A percentile compares a stretch with the other conserved stretches of the same genome.
These are phyloP conservation scores for Pterulicium gracile DNA, from an alignment of 1,284 basidiomycete species.

Conservation along the genomic window DNA sequence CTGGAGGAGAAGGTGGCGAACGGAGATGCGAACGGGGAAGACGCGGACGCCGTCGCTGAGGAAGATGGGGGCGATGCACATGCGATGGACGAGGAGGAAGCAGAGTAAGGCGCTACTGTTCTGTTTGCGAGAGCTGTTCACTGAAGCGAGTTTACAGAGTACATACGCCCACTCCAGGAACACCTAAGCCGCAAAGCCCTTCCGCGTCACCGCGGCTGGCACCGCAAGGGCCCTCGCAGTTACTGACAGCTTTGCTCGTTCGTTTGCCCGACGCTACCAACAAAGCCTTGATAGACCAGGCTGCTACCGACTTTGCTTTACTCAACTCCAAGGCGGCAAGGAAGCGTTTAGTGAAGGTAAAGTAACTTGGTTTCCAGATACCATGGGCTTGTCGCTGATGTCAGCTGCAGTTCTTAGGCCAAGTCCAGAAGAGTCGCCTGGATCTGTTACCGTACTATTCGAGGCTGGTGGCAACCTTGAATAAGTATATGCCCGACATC, in stretches of 20 bases:
- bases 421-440: constrained; percentile 80
- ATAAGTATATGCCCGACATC: constrained; percentile 90
- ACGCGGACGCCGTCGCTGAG: constrained; percentile 11
- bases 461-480: constrained; percentile 80
- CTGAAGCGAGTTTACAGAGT: constrained; percentile 19
- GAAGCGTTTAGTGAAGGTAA: constrained; percentile 78
- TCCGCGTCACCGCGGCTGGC: constrained; percentile 56
- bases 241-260: constrained; percentile 87
- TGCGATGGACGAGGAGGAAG: constrained; percentile 25
- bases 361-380: constrained; percentile 11
- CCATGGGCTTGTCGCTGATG: constrained; percentile 8
- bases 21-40: not conserved
- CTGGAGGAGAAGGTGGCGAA: constrained; percentile 22
- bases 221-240: constrained; percentile 84
- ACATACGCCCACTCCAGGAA: constrained; percentile 53
- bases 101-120: constrained; percentile 32
- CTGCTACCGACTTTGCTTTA: constrained; percentile 92
- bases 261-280: constrained; percentile 91
- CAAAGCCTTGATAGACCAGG: constrained; percentile 85
- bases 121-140: constrained; percentile 6
- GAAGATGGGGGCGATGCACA: constrained; percentile 18
- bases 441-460: constrained; percentile 94
- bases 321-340: constrained; percentile 93
- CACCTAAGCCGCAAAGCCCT: constrained; percentile 52
- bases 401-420: constrained; percentile 67